Evolutionary conservation across 768 basidiomycete species (phyloP).

Genomic region (Boletus subcaerulescens): DNA sequence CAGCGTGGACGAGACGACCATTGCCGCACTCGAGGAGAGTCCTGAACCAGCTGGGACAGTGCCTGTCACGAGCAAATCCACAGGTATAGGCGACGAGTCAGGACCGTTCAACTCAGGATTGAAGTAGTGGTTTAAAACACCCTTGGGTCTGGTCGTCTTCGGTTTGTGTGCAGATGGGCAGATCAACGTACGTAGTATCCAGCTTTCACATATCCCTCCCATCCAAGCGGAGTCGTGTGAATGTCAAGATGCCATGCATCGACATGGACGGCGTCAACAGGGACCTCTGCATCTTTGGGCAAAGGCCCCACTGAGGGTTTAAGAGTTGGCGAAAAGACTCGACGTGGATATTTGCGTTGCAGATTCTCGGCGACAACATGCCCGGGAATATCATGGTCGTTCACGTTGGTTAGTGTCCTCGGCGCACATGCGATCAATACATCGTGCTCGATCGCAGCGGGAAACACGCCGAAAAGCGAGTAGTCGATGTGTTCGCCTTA

Average conservation of each 20-base stretch:
- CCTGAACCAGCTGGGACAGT: constrained; percentile 86
- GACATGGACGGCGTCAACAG: constrained; percentile 34
- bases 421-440: constrained; percentile 74
- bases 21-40: constrained; percentile 83
- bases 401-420: constrained; percentile 18
- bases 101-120: constrained; percentile 13
- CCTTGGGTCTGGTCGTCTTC: constrained; percentile 35
- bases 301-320: constrained; percentile 24
- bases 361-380: constrained; percentile 63
- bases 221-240: constrained; percentile 56
- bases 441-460: constrained; percentile 81
- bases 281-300: constrained; percentile 31
- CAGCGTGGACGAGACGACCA: constrained; percentile 85
- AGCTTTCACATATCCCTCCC: constrained; percentile 89
- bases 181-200: constrained; percentile 65
- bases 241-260: constrained; percentile 75
- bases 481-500: constrained; percentile 85
- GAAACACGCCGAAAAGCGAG: constrained; percentile 78
- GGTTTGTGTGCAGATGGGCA: background rate
- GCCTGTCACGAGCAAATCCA: constrained; percentile 77
- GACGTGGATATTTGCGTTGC: constrained; percentile 54
- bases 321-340: constrained; percentile 54
- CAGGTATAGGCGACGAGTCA: constrained; percentile 45
- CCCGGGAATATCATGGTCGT: constrained; percentile 41
- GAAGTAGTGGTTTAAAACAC: constrained; percentile 66